Evolutionary conservation across 1,284 basidiomycete species (phyloP).

Genomic region (Cutaneotrichosporon curvatum): DNA sequence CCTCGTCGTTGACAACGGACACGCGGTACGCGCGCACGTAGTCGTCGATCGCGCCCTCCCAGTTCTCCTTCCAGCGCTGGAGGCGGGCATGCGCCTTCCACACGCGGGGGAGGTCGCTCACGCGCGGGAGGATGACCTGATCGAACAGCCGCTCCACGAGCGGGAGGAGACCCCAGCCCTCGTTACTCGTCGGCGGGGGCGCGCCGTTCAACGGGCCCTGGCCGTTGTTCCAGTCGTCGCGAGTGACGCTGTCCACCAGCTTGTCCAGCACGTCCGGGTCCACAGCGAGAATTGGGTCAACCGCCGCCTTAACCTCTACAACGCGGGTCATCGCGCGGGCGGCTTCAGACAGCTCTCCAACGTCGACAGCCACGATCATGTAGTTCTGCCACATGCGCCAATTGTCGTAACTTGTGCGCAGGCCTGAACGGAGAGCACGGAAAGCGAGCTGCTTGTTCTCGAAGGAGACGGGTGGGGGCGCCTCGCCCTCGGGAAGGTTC

Average conservation of each 20-base stretch:
- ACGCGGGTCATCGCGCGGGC: conserved; percentile 74
- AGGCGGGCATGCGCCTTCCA: conserved; percentile 76
- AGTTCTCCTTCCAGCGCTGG: conserved; percentile 61
- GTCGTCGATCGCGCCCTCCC: conserved; percentile 70
- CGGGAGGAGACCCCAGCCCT: conserved; percentile 59
- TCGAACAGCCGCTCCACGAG: conserved; percentile 66
- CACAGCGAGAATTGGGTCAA: conserved; percentile 57
- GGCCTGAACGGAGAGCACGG: conserved; percentile 84
- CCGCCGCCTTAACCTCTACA: conserved; percentile 64
- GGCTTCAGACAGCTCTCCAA: conserved; percentile 84
- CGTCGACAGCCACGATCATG: conserved; percentile 87
- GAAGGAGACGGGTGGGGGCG: conserved; percentile 38
- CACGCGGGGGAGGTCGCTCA: conserved; percentile 63
- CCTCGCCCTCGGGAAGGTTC: conserved; percentile 25
- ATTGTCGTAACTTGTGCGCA: conserved; percentile 76
- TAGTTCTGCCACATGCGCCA: conserved; percentile 99
- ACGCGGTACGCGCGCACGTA: conserved; percentile 76
- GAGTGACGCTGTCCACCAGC: conserved; percentile 75
- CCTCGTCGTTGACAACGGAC: conserved; percentile 59
- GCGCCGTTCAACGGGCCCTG: conserved; percentile 34
- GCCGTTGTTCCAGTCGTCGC: conserved; percentile 47
- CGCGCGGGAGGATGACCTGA: conserved; percentile 64
- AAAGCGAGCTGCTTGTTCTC: conserved; percentile 78
- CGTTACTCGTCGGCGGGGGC: conserved; percentile 51
- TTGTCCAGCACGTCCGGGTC: conserved; percentile 82